Evolutionary conservation across 2,329 filamentous ascomycete species (phyloP), one percentile per base, ranked within the genome.

Genomic region (Zalaria sp.): DNA sequence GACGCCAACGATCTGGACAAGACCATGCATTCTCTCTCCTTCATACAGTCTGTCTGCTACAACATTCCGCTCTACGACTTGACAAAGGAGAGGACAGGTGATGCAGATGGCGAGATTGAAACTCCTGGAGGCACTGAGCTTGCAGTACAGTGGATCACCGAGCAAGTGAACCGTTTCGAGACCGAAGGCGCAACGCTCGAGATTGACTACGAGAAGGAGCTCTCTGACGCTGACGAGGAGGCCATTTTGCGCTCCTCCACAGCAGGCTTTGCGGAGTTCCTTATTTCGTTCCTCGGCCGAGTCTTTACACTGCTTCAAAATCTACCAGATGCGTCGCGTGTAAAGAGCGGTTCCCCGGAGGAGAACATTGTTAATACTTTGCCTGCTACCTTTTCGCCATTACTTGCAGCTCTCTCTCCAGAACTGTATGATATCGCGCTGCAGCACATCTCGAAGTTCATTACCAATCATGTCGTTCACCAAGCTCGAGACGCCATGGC

Each of bases 1-100:
- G 93, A 98, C 62, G 88, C 93, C 48, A 98, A 98, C 57, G 91
- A 98, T 62, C 67, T 98, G 26, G 88, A 91, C 57, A 98, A 98
- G 69, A 96, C 91, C 0, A 75, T 94, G 52, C 85, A 94, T 60
- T 93, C 91, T 0, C 70, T 98, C 44, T 85, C 88, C 50, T 95
- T 95, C 58, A 91, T 98, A 43, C 89, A 96, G 61, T 83, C 85
- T 44, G 85, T 96, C 8, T 89, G 87, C 45, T 96, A 95, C 66
- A 93, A 89, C 54, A 93, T 98, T 40, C 93, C 91, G 0, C 84
- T 98, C 56, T 78, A 83, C 44, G 83, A 93, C 46, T 66, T 98
- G 39, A 81, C 83, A 5, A 73, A 78, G 55, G 77, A 63, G 43
- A 60, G 58, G 46, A 34, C 9, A 28, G 25, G 53, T 62, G 51